Evolutionary conservation across 129 eudicot genomes (phyloP).

Genomic region (Tagetes erecta): DNA sequence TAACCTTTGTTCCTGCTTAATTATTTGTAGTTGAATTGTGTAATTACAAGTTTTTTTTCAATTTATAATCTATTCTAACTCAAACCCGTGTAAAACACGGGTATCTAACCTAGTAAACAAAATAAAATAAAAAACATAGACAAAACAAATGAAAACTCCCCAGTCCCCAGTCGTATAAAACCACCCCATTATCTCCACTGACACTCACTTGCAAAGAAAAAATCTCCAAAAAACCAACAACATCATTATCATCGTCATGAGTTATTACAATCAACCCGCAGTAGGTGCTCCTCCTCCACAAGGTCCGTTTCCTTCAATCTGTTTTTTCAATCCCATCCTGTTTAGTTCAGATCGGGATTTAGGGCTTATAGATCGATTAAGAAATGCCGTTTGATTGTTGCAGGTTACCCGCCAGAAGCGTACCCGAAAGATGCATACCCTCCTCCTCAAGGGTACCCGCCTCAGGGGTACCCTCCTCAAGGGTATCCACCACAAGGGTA

Average conservation of each 20-base stretch:
- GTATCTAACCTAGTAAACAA: no score
- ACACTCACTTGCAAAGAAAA: background rate
- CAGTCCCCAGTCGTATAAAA: constrained; percentile 8
- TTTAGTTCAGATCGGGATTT: background rate
- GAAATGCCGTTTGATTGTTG: constrained; percentile 16
- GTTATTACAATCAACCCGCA: constrained; percentile 84
- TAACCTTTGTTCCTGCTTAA: no score
- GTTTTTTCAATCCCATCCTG: background rate
- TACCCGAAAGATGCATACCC: constrained; percentile 68
- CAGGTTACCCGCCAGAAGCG: constrained; percentile 81
- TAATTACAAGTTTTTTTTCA: no score
- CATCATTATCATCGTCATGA: constrained; percentile 43
- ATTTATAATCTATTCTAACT: no score
- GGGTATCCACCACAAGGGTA: constrained; percentile 54
- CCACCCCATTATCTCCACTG: constrained; percentile 14
- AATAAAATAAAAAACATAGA: no score
- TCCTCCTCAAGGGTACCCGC: constrained; percentile 60
- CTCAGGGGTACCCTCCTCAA: constrained; percentile 50
- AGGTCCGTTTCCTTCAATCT: constrained; percentile 38
- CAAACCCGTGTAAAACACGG: no score
- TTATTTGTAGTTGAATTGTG: no score
- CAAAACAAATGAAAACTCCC: background rate
- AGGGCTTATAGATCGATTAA: constrained; percentile 17
- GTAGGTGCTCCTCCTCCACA: constrained; percentile 88
- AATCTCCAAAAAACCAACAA: background rate